These are phyloP conservation scores for Hysterangium stoloniferum DNA, from an alignment of 768 basidiomycete genomes.

Conservation along the genomic window DNA sequence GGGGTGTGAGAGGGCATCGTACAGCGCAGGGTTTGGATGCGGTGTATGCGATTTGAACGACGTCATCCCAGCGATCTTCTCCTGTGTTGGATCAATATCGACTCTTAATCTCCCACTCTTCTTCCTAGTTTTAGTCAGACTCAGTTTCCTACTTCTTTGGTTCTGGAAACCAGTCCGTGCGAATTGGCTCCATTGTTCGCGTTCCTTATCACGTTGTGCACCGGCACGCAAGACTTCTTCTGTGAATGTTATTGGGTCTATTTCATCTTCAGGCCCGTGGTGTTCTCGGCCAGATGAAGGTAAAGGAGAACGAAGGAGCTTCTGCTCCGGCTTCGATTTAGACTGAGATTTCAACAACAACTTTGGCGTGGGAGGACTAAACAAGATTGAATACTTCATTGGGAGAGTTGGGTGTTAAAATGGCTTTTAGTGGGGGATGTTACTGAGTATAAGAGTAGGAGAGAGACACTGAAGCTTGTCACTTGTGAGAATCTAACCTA, in stretches of 20 bases:
- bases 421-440: too few relatives aligned
- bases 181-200: conserved; percentile 9
- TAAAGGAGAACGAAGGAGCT: too few relatives aligned
- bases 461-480: too few relatives aligned
- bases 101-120: not conserved
- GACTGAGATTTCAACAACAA: too few relatives aligned
- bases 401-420: too few relatives aligned
- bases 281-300: too few relatives aligned
- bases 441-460: too few relatives aligned
- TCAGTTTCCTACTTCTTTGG: conserved; percentile 13
- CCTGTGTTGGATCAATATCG: not conserved
- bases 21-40: not conserved
- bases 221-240: conserved; percentile 4
- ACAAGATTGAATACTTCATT: too few relatives aligned
- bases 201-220: conserved; percentile 3
- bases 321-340: too few relatives aligned
- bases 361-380: too few relatives aligned
- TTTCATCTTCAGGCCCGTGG: too few relatives aligned
- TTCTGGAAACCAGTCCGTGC: conserved; percentile 14
- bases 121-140: conserved; percentile 8
- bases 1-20: not conserved
- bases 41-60: not conserved
- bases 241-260: not conserved
- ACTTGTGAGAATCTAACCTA: too few relatives aligned
- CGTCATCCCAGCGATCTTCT: not conserved